A percentile compares a stretch with the other conserved stretches of the same genome.
These are phyloP conservation scores for Apium graveolens DNA, from an alignment of 129 eudicot species.

Conservation along the genomic window DNA sequence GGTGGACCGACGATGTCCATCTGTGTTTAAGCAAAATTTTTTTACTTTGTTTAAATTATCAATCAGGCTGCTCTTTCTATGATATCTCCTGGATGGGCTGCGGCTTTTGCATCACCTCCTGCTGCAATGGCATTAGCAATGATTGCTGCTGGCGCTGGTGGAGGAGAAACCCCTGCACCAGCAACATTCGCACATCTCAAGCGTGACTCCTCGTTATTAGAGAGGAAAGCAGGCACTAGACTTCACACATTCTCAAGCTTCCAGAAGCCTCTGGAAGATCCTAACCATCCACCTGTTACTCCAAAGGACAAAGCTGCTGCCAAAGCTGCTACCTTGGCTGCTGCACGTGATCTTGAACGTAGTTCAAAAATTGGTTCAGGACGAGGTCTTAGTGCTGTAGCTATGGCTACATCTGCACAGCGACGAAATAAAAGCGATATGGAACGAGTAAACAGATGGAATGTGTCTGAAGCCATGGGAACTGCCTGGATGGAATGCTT, in stretches of 20 bases:
- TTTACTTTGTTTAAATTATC: neutral
- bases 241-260: slow-evolving; percentile 92
- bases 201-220: slow-evolving; percentile 63
- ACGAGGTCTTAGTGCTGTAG: slow-evolving; percentile 98
- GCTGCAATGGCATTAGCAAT: slow-evolving; percentile 95
- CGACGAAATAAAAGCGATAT: slow-evolving; percentile 65
- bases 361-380: slow-evolving; percentile 94
- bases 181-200: slow-evolving; percentile 48
- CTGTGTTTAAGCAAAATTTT: neutral
- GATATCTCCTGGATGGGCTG: slow-evolving; percentile 98
- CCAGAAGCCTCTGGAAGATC: slow-evolving; percentile 53
- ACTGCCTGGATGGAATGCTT: slow-evolving; percentile 96
- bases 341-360: slow-evolving; percentile 97
- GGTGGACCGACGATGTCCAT: neutral
- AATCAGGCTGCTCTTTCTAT: slow-evolving; percentile 89
- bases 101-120: slow-evolving; percentile 99
- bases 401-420: slow-evolving; percentile 96
- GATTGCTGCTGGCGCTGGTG: slow-evolving; percentile 99
- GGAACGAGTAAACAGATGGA: slow-evolving; percentile 97
- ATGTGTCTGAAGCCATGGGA: slow-evolving; percentile 91
- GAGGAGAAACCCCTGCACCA: slow-evolving; percentile 75
- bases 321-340: slow-evolving; percentile 95
- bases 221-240: slow-evolving; percentile 50
- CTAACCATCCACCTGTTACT: slow-evolving; percentile 36
- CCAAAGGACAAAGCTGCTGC: slow-evolving; percentile 88